Conservation (phyloP, 495 filamentous ascomycete genomes). For the Astrothelium macrocarpum region DNA sequence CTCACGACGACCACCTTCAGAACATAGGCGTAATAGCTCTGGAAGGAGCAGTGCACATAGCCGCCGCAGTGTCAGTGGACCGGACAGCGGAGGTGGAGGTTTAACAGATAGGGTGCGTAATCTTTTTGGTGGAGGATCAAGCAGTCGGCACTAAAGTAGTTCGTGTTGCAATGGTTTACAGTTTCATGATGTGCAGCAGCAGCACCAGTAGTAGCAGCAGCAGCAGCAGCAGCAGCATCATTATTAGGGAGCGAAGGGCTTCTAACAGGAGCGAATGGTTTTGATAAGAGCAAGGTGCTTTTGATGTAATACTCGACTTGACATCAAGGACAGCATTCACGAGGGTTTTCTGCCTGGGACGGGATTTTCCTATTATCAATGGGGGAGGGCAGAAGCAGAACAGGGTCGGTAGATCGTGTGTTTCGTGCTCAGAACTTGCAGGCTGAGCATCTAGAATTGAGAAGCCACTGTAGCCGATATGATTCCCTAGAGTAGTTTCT, state of each 20-base stretch:
- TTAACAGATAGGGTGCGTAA: neutral
- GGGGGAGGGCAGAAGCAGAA: neutral
- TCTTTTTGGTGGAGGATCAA: neutral
- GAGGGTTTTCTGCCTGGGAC: neutral
- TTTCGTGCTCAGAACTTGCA: too few species aligned
- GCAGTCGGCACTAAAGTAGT: neutral
- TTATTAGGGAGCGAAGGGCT: too few species aligned
- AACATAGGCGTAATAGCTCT: neutral
- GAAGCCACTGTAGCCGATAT: too few species aligned
- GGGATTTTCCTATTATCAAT: neutral
- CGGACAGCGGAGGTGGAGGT: neutral
- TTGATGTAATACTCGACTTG: neutral
- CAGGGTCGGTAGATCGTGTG: neutral
- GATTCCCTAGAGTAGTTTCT: too few species aligned
- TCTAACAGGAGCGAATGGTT: too few species aligned
- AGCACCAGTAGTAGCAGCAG: too few species aligned
- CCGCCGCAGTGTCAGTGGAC: neutral
- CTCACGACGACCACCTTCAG: neutral
- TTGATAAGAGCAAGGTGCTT: neutral
- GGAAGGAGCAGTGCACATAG: conserved; percentile 1
- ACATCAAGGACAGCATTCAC: neutral
- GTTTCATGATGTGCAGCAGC: too few species aligned
- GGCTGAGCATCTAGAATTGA: too few species aligned
- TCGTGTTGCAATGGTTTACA: too few species aligned
- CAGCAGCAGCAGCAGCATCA: too few species aligned